phyloP scores from a whole-genome alignment of 1,284 basidiomycete species.

The Pterula multifida region DNA sequence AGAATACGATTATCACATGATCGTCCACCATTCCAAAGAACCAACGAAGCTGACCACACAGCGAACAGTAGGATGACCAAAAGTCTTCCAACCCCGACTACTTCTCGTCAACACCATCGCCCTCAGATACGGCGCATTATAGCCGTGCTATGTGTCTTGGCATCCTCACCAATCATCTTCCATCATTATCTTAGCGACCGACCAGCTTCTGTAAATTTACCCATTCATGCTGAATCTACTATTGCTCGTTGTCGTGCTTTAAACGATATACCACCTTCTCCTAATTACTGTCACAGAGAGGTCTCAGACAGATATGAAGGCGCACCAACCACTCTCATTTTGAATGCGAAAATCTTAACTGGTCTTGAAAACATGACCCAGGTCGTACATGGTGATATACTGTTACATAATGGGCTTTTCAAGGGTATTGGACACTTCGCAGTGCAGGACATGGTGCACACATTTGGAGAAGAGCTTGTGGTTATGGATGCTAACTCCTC shows the following conservation, averaged over 20 bases:
- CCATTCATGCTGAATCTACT: slow-evolving; percentile 1
- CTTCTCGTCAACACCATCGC: neutral
- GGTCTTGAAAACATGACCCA: neutral
- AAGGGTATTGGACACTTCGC: neutral
- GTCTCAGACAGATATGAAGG: slow-evolving; percentile 1
- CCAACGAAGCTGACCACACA: too few relatives aligned
- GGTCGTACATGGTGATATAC: slow-evolving; percentile 2
- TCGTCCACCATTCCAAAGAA: too few relatives aligned
- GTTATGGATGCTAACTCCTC: slow-evolving; percentile 20
- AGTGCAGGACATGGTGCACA: neutral
- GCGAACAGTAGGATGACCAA: neutral
- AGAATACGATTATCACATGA: too few relatives aligned
- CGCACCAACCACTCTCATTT: neutral
- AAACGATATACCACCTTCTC: neutral
- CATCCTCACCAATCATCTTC: neutral
- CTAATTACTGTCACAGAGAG: neutral
- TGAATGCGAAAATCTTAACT: neutral
- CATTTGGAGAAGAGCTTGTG: neutral
- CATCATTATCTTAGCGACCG: neutral
- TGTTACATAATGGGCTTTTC: neutral
- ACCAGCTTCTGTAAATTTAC: neutral
- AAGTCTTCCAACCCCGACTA: neutral
- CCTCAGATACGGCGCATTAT: neutral
- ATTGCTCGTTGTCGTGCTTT: neutral
- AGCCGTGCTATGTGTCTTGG: neutral